phyloP scores from a whole-genome alignment of 371 early-diverging fungal species.

The Massospora cicadina region DNA sequence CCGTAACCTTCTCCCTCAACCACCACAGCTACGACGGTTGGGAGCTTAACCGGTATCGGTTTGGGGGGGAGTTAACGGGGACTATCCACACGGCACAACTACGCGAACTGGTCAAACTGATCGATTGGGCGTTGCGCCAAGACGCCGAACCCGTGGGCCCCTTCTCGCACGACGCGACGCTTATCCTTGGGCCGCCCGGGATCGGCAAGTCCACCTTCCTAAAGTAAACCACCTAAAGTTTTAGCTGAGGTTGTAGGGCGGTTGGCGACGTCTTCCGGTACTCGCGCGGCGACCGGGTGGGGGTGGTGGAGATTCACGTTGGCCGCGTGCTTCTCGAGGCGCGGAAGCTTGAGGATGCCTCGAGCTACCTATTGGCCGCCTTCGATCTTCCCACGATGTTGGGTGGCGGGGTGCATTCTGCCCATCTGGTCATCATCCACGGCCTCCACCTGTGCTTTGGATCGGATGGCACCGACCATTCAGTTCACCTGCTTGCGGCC shows the following conservation, averaged over 20 bases:
- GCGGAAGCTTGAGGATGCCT: not conserved
- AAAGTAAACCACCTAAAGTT: not conserved
- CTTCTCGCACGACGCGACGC: not conserved
- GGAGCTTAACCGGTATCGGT: too few species aligned
- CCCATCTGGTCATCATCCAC: not conserved
- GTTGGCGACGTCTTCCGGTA: not conserved
- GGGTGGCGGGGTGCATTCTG: not conserved
- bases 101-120: not conserved
- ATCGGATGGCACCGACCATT: not conserved
- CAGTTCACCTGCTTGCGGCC: not conserved
- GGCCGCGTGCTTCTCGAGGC: not conserved
- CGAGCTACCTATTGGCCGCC: not conserved
- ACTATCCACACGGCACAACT: not conserved
- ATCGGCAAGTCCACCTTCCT: not conserved
- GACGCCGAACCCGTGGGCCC: not conserved
- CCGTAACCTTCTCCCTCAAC: not conserved
- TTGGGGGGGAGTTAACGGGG: not conserved
- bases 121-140: not conserved
- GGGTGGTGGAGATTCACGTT: not conserved
- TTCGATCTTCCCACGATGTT: not conserved
- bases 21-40: too few species aligned
- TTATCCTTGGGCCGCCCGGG: not conserved
- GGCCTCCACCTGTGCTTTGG: not conserved
- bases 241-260: not conserved
- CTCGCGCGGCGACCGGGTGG: not conserved